A percentile compares a stretch with the other conserved stretches of the same genome.
Conservation (phyloP, 2,329 filamentous ascomycete species). For the Diaporthe helianthi region DNA sequence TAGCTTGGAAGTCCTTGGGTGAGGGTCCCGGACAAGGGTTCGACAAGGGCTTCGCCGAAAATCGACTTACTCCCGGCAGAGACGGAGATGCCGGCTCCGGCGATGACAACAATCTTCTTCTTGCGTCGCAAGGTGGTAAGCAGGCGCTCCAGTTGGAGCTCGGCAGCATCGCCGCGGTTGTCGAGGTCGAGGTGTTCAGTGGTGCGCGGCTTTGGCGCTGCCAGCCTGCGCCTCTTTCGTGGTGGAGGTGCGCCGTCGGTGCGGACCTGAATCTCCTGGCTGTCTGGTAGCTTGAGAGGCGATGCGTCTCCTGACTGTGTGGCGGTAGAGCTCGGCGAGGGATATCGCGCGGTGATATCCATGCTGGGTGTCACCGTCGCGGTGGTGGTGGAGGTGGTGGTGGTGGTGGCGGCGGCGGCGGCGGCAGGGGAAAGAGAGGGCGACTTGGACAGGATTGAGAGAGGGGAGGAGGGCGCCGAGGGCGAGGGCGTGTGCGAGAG, state of each 20-base stretch:
- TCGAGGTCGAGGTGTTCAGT: conserved; percentile 83
- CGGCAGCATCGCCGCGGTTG: conserved; percentile 54
- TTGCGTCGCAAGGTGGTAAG: conserved; percentile 81
- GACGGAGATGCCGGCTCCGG: conserved; percentile 95
- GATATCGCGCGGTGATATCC: conserved; percentile 55
- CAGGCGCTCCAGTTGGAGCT: conserved; percentile 73
- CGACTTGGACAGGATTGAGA: conserved; percentile 61
- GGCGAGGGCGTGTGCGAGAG: conserved; percentile 56
- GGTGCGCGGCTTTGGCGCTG: conserved; percentile 67
- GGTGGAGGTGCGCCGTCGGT: conserved; percentile 68
- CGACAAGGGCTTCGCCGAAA: conserved; percentile 31
- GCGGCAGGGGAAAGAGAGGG: conserved; percentile 53
- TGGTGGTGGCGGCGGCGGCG: neutral
- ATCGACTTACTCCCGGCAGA: conserved; percentile 81
- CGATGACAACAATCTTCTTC: conserved; percentile 96
- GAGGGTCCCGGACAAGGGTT: neutral
- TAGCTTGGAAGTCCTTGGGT: conserved; percentile 2
- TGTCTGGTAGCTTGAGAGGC: conserved; percentile 54
- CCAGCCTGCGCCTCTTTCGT: conserved; percentile 76
- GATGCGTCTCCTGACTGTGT: conserved; percentile 58
- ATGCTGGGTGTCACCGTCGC: conserved; percentile 38
- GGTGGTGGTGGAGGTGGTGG: neutral
- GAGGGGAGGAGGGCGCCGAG: conserved; percentile 58
- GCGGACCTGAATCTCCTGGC: conserved; percentile 48
- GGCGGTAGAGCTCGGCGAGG: conserved; percentile 57